Base-by-base conservation (phyloP, 2,329 filamentous ascomycete species). In the Calonectria hawksworthii region DNA sequence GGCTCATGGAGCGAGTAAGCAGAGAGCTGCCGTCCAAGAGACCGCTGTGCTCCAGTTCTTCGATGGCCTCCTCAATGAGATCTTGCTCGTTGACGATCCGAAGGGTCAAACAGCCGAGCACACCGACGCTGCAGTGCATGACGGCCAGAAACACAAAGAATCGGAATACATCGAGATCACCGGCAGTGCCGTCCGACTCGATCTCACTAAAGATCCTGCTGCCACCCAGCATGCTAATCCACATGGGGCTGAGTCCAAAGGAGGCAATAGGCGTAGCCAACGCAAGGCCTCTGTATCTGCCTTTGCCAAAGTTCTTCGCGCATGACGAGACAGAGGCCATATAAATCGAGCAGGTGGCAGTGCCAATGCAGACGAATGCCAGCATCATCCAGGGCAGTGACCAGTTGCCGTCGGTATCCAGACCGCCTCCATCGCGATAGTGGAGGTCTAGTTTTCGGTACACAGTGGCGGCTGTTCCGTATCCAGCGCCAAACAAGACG, bases 281-380 rank as follows among this genome's bases (percentile, higher is more conserved):
- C 74, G 98, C 96, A 66, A 99, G 87, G 0, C 97, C 97, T 81
- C 96, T 94, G 82, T 98, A 93, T 82, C 93, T 94, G 5, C 96
- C 95, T 75, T 94, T 93, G 64, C 96, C 96, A 86, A 99, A 99
- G 86, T 99, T 99, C 92, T 99, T 99, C 44, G 97, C 97, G 82
- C 96, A 98, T 0, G 96, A 98, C 9, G 96, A 96, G n/a, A 99
- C 94, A 2, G 95, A 94, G 66, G 93, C 91, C 71, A 99, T 89
- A 84, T 99, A 99, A 92, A 99, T 96, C 84, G 92, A 92, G 77
- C 94, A 95, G 0, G 96, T 98, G 7, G 92, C 96, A 76, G 93
- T 90, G 2, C 97, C 97, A 73, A 99, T 92, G 67, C 91, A 90
- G 61, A 96, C 89, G 84, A 99, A 99, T 0, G 96, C 93, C 70